Percentiles rank a stretch among this genome's conserved stretches.
These are phyloP conservation scores for Trametes elegans DNA, from an alignment of 768 basidiomycete genomes.

Conservation along the genomic window DNA sequence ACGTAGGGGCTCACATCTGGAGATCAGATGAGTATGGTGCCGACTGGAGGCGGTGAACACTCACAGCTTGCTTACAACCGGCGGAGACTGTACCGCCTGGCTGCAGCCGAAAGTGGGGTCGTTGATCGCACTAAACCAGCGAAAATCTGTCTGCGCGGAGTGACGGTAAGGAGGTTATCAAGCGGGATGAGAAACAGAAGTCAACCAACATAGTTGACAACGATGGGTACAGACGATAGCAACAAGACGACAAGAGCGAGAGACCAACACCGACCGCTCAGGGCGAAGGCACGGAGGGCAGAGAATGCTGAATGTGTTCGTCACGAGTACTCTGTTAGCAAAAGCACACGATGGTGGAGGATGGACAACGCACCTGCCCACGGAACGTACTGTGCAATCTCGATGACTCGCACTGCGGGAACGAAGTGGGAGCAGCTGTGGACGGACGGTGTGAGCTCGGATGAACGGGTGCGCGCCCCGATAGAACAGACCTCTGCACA, in stretches of 20 bases:
- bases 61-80: background rate
- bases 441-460: no score
- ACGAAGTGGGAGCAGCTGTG: background rate
- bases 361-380: background rate
- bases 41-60: background rate
- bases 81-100: background rate
- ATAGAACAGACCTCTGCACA: no score
- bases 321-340: no score
- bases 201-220: background rate
- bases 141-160: background rate
- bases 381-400: background rate
- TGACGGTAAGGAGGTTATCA: background rate
- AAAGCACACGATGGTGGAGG: background rate
- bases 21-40: no score
- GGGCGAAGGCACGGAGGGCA: background rate
- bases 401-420: background rate
- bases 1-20: no score
- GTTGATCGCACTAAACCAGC: background rate
- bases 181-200: background rate
- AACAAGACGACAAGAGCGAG: background rate
- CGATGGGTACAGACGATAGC: background rate
- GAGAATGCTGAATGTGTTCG: background rate
- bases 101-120: background rate
- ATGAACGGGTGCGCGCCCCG: no score
- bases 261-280: background rate